Conservation (phyloP, 2,329 filamentous ascomycete species). For the Camillea tinctor region DNA sequence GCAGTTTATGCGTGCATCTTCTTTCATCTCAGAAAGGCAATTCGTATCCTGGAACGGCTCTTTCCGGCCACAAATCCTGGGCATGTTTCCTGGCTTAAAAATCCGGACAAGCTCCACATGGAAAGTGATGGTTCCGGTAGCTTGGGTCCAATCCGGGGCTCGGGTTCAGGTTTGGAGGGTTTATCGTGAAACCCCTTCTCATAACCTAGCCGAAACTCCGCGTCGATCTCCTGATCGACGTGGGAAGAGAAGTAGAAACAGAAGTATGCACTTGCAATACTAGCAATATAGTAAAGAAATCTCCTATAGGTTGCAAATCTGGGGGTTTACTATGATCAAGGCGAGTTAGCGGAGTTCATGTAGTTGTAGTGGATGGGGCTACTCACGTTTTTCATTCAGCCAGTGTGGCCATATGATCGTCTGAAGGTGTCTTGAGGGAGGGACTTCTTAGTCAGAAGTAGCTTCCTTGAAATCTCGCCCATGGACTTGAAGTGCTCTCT, state of each 20-base stretch:
- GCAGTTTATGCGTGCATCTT: not conserved
- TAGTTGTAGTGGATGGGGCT: not conserved
- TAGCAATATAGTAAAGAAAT: slow-evolving; percentile 10
- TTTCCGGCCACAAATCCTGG: slow-evolving; percentile 10
- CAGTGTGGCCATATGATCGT: slow-evolving; percentile 36
- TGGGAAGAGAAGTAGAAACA: slow-evolving; percentile 18
- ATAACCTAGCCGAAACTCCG: slow-evolving; percentile 16
- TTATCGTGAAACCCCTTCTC: slow-evolving; percentile 14
- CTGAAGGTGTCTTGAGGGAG: slow-evolving; percentile 33
- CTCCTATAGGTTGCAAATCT: slow-evolving; percentile 17
- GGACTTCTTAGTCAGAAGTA: slow-evolving; percentile 35
- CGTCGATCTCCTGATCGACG: slow-evolving; percentile 20
- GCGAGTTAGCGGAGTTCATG: slow-evolving; percentile 8
- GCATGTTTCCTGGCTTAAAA: slow-evolving; percentile 18
- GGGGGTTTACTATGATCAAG: slow-evolving; percentile 9
- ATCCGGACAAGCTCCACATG: slow-evolving; percentile 19
- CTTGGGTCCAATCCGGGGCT: slow-evolving; percentile 6
- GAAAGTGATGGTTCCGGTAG: slow-evolving; percentile 17
- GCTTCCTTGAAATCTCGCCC: slow-evolving; percentile 47
- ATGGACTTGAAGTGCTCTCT: slow-evolving; percentile 51
- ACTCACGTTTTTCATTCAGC: slow-evolving; percentile 36
- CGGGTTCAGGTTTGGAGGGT: slow-evolving; percentile 16
- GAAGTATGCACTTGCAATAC: slow-evolving; percentile 29
- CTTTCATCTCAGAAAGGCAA: slow-evolving; percentile 11
- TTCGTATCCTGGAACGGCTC: slow-evolving; percentile 15